Percentiles rank a stretch among this genome's conserved stretches.
Conservation (phyloP, 441 rosid species). For the Hura crepitans region DNA sequence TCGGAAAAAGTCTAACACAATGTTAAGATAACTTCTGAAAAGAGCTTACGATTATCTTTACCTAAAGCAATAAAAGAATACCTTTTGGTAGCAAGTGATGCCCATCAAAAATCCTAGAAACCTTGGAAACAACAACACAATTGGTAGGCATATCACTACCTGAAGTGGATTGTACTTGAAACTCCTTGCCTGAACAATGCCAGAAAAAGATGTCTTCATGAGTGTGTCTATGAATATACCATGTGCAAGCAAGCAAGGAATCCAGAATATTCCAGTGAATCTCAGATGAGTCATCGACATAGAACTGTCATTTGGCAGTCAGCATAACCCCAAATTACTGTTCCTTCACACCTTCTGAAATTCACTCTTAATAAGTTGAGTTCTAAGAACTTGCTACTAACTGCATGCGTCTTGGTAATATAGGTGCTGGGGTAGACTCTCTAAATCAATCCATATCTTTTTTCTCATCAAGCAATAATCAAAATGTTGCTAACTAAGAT, state of each 20-base stretch:
- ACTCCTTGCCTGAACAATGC: constrained; percentile 27
- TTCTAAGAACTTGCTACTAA: no score
- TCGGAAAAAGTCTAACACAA: background rate
- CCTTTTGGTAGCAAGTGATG: constrained; percentile 23
- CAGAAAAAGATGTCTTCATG: constrained; percentile 15
- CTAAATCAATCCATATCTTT: no score
- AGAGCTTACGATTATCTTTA: background rate
- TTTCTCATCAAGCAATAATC: no score
- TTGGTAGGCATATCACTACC: constrained; percentile 22
- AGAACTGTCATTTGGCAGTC: background rate
- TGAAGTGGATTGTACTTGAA: constrained; percentile 21
- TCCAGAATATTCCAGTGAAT: background rate
- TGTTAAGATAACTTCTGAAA: background rate
- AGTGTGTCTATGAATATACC: background rate
- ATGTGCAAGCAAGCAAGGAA: background rate
- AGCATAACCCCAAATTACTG: background rate
- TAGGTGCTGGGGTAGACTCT: no score
- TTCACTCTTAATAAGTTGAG: no score
- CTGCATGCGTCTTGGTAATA: no score
- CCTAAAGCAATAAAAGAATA: constrained; percentile 14
- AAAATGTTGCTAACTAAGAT: no score
- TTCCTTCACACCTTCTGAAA: no score
- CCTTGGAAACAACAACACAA: constrained; percentile 9
- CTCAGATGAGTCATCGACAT: background rate
- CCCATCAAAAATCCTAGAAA: constrained; percentile 17